Evolutionary conservation across 192 early-diverging fungal genomes (phyloP), one percentile per base, ranked within the genome.

Genomic region (Lunasporangiospora selenospora): DNA sequence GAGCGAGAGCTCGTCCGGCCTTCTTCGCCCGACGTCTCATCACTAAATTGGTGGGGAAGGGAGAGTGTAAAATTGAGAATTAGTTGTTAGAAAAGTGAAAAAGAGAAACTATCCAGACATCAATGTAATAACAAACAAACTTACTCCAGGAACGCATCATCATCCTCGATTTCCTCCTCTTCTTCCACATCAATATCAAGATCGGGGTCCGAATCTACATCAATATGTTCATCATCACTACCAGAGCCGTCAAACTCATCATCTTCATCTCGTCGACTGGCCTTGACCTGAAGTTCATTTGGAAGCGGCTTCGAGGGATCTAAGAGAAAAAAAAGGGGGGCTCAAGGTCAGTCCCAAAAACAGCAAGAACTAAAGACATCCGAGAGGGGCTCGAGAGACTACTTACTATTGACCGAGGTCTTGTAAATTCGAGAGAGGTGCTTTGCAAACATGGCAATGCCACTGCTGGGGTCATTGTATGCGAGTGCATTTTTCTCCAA

Each of bases 401-500:
- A 65, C 76, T 27, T 83, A 83, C 81, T 80, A 12, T 38, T 41
- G n/a, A 80, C 21, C 26, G 73, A 70, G 1, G 67, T 44, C 58
- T 79, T 83, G 36, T 76, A 80, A 32, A 80, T 64, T 11, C 80
- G 66, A 3, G 81, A 75, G 24, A 83, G 24, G 27, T 78, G 73
- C 15, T 69, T 70, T 16, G 79, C 77, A 53, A 67, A 73, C 27
- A 80, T 60, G 16, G 73, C 49, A 6, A 79, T 75, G 11, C 52
- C 45, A 23, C 79, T 80, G 15, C 65, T 63, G 6, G 85, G 81
- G 19, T 87, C 80, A 47, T 92, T 92, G 59, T 85, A 92, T 19
- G 77, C 81, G 21, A 83, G 65, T 0, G 88, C 89, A 75, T 92
- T 90, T 27, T 82, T 80, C 36, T 77, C 78, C 24, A 92, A 84